Evolutionary conservation across 768 basidiomycete species (phyloP), one percentile per base, ranked within the genome.

Genomic region (Suillus fuscotomentosus): DNA sequence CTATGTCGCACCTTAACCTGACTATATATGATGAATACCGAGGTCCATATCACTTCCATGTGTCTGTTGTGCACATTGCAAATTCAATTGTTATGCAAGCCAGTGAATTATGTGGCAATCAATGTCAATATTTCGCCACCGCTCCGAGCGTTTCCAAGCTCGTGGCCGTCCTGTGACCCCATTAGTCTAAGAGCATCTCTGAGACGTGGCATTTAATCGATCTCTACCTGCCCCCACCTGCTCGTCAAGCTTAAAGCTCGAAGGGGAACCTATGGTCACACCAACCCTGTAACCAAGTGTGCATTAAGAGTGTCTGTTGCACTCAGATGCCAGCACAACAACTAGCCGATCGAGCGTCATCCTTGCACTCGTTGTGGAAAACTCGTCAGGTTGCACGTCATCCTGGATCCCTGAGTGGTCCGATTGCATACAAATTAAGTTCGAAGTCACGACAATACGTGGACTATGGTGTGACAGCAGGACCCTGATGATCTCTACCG

Each of bases 1-100:
- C 76, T 96, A 96, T 76, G 85, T 95, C 71, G 78, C 76, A 67
- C 27, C 66, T 27, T 81, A 66, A 74, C 36, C 53, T 27, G 17
- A 57, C 5, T 24, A 24, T 4, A 39, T 59, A 51, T 51, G 24
- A 45, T n/a, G 39, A 61, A 38, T 9, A 4, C 27, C 1, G 17
- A 60, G 11, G 41, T 50, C 13, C 48, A 59, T 59, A 20, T 6
- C 27, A 11, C 31, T 59, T 9, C 10, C 41, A 42, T 42, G 24
- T 5, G 13, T 59, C 31, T 31, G 17, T 42, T 17, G 5, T 39
- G 24, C 11, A 3, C 11, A 17, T 31, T 27, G 27, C 24, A 27
- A 59, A 27, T 59, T 59, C 10, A 31, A 27, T 24, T 20, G 11
- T 42, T 42, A 8, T 17, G 11, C 57, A 17, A 10, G 24, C 38